Conservation (phyloP, 2,329 filamentous ascomycete species). For the Colletotrichum camelliae region DNA sequence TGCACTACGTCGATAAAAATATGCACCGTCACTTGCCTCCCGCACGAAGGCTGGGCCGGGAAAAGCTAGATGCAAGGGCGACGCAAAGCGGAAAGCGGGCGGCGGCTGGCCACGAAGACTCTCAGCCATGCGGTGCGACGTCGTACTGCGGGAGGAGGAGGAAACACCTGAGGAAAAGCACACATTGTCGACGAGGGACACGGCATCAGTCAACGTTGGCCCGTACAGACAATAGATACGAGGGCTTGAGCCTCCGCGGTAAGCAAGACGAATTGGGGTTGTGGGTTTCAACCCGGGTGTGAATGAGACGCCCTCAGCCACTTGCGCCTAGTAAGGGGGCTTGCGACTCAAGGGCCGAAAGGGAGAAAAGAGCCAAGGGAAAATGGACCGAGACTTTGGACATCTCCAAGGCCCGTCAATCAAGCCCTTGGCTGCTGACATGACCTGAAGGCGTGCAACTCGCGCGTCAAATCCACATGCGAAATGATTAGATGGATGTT, state of each 20-base stretch:
- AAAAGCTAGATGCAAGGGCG: constrained; percentile 1
- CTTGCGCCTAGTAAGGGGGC: not conserved
- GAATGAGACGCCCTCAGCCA: not conserved
- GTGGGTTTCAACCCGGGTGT: not conserved
- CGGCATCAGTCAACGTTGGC: not conserved
- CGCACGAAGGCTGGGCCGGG: not conserved
- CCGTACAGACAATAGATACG: not conserved
- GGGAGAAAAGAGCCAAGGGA: not conserved
- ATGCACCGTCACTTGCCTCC: not conserved
- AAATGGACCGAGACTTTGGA: not conserved
- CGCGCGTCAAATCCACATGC: not conserved
- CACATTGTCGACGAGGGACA: not conserved
- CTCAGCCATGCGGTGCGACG: constrained; percentile 9
- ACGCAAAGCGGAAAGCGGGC: constrained; percentile 4
- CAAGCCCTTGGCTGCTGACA: not conserved
- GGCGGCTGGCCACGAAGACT: not conserved
- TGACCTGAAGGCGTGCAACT: not conserved
- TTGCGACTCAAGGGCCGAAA: not conserved
- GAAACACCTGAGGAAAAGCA: not conserved
- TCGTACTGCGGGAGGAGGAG: not conserved
- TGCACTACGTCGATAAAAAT: not conserved
- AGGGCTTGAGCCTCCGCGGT: not conserved
- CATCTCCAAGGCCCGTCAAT: not conserved
- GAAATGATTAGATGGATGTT: not conserved
- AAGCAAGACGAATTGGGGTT: not conserved